Evolutionary conservation across 805 yeast genomes (phyloP).

Genomic region (Hanseniaspora valbyensis): DNA sequence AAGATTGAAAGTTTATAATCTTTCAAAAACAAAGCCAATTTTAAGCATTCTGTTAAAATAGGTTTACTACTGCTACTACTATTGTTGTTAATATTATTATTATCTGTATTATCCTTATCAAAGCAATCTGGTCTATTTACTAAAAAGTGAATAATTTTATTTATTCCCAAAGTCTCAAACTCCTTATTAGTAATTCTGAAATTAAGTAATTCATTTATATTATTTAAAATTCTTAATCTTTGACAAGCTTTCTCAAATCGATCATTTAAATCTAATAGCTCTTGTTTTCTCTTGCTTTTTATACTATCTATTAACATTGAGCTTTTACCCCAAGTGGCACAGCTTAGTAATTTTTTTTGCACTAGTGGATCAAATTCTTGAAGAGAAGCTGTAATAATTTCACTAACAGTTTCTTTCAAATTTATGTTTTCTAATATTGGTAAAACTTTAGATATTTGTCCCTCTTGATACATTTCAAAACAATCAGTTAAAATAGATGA

Average conservation of each 20-base stretch:
- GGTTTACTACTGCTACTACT: constrained; percentile 38
- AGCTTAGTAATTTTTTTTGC: constrained; percentile 70
- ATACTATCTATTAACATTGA: constrained; percentile 29
- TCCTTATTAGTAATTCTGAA: constrained; percentile 54
- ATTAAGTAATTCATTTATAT: constrained; percentile 53
- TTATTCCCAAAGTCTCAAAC: constrained; percentile 41
- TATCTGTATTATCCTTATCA: neutral
- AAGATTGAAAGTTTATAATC: constrained; percentile 34
- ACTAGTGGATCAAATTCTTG: constrained; percentile 66
- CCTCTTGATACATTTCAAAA: constrained; percentile 49
- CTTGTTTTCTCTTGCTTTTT: constrained; percentile 13
- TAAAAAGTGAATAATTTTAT: constrained; percentile 46
- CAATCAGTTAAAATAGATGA: constrained; percentile 77
- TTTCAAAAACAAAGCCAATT: constrained; percentile 43
- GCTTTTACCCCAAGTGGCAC: constrained; percentile 75
- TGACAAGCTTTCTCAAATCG: constrained; percentile 54
- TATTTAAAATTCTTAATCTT: constrained; percentile 55
- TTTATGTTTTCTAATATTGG: constrained; percentile 53
- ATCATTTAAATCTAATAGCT: constrained; percentile 34
- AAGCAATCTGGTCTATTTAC: constrained; percentile 7
- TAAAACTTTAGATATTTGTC: constrained; percentile 58
- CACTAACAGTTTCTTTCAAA: constrained; percentile 49
- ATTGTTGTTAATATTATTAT: too few relatives aligned
- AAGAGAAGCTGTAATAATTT: constrained; percentile 62
- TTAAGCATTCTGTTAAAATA: constrained; percentile 50